phyloP scores from a whole-genome alignment of 2,329 filamentous ascomycete genomes.

The Botryotinia globosa region DNA sequence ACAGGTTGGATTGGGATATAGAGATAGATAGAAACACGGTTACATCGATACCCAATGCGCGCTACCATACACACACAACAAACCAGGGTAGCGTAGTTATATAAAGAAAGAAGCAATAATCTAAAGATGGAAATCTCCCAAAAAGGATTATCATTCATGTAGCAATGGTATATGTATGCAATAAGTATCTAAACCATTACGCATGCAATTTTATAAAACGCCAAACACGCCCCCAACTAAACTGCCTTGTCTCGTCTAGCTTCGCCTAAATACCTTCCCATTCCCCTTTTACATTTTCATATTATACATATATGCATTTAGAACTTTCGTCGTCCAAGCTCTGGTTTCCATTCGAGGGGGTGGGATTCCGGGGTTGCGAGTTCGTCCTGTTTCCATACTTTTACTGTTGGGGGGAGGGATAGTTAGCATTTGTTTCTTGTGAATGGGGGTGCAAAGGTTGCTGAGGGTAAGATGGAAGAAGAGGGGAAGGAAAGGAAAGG shows the following conservation, averaged over 20 bases:
- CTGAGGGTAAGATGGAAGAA: neutral
- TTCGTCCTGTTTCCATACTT: slow-evolving; percentile 95
- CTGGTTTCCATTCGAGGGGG: slow-evolving; percentile 89
- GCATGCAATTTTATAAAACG: neutral
- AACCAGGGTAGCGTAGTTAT: no score
- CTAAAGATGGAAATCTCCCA: neutral
- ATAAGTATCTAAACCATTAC: neutral
- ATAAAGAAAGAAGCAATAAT: neutral
- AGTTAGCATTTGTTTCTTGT: slow-evolving; percentile 32
- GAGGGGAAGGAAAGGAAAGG: neutral
- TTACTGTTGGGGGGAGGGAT: slow-evolving; percentile 51
- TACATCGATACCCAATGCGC: neutral
- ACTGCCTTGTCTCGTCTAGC: neutral
- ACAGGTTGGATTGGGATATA: neutral
- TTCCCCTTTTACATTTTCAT: neutral
- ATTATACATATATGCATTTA: slow-evolving; percentile 40
- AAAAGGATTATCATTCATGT: neutral
- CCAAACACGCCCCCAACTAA: neutral
- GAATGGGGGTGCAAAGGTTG: neutral
- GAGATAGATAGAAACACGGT: neutral
- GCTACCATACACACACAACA: neutral
- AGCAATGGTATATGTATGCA: neutral
- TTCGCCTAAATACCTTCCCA: neutral
- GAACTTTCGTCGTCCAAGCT: slow-evolving; percentile 72
- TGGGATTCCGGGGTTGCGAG: slow-evolving; percentile 87